Percentiles rank a stretch among this genome's conserved stretches.
These are phyloP conservation scores for Gaeumannomyces sp. DNA, from an alignment of 2,329 filamentous ascomycete species.

Conservation along the genomic window DNA sequence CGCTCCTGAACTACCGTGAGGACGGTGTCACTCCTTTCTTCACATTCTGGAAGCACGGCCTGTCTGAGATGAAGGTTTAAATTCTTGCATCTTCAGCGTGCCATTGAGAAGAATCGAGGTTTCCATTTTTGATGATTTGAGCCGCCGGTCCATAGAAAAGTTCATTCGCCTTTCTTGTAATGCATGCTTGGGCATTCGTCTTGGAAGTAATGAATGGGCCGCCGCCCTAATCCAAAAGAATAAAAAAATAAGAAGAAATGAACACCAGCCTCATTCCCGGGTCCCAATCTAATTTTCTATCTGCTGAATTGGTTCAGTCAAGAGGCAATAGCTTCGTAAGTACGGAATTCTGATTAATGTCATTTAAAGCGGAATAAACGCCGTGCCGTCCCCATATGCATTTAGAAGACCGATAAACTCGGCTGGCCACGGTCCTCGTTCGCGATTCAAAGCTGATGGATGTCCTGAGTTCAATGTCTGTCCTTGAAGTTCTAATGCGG, in stretches of 20 bases:
- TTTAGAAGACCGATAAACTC: background rate
- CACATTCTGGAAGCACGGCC: slow-evolving; percentile 91
- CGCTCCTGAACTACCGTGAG: slow-evolving; percentile 96
- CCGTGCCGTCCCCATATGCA: background rate
- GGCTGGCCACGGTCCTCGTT: background rate
- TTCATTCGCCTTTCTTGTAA: background rate
- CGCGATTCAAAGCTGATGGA: background rate
- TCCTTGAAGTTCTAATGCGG: background rate
- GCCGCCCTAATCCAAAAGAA: background rate
- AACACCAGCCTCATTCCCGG: background rate
- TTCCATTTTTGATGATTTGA: background rate
- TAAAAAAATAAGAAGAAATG: background rate
- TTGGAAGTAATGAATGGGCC: background rate
- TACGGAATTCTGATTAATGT: no score
- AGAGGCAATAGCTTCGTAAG: no score
- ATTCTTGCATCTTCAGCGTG: slow-evolving; percentile 15
- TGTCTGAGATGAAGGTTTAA: slow-evolving; percentile 89
- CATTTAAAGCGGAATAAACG: background rate
- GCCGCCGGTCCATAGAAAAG: background rate
- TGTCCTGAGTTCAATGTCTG: no score
- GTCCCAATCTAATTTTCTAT: background rate
- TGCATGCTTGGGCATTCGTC: background rate
- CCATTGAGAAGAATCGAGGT: background rate
- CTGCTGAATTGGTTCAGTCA: background rate
- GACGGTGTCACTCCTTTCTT: slow-evolving; percentile 88